phyloP scores from a whole-genome alignment of 495 filamentous ascomycete genomes.

The Penicillium manginii region DNA sequence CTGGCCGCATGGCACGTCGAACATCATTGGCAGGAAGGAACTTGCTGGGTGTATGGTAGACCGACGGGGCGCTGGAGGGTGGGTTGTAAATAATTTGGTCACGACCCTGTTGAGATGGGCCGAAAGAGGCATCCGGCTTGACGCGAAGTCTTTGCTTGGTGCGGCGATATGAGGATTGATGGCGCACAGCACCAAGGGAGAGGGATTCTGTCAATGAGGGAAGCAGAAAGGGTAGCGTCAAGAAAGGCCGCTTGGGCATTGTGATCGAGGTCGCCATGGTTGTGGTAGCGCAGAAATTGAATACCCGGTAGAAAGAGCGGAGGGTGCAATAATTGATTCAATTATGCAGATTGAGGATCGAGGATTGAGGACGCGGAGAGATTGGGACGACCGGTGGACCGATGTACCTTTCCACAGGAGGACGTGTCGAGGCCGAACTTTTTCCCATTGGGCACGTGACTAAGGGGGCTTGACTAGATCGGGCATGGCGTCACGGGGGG shows the following conservation, averaged over 20 bases:
- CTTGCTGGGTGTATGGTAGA: slow-evolving; percentile 84
- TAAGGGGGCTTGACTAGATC: slow-evolving; percentile 5
- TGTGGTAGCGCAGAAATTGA: not conserved
- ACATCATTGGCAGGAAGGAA: slow-evolving; percentile 85
- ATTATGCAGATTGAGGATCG: too few relatives aligned
- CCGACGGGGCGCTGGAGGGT: slow-evolving; percentile 78
- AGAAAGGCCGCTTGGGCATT: slow-evolving; percentile 42
- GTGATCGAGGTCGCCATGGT: slow-evolving; percentile 39
- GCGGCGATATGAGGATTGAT: slow-evolving; percentile 71
- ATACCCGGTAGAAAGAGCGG: not conserved
- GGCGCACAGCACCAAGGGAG: slow-evolving; percentile 45
- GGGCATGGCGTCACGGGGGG: slow-evolving; percentile 3
- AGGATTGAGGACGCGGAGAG: slow-evolving; percentile 2
- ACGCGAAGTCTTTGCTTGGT: slow-evolving; percentile 73
- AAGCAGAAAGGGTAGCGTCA: slow-evolving; percentile 47
- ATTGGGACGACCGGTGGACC: not conserved
- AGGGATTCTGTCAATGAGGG: slow-evolving; percentile 42
- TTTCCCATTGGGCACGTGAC: slow-evolving; percentile 35
- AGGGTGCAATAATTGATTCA: not conserved
- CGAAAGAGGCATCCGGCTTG: slow-evolving; percentile 74
- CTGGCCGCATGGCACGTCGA: slow-evolving; percentile 59
- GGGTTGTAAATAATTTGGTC: slow-evolving; percentile 92
- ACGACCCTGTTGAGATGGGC: slow-evolving; percentile 44
- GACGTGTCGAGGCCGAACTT: slow-evolving; percentile 30
- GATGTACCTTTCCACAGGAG: slow-evolving; percentile 2